Conservation (phyloP, 2,329 filamentous ascomycete genomes). For the Penicillium vulpinum region DNA sequence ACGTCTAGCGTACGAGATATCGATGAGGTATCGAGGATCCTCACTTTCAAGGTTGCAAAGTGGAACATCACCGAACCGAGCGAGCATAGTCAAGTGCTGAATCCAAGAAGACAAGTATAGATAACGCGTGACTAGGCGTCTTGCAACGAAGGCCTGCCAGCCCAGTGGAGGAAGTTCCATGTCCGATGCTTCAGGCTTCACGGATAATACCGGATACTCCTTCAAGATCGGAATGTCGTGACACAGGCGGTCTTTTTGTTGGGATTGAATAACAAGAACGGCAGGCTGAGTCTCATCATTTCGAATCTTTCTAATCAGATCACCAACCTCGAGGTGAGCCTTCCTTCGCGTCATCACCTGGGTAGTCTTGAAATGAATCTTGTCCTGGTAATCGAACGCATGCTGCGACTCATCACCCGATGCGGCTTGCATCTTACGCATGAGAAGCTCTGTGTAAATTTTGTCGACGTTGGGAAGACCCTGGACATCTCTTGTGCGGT, state of each 20-base stretch:
- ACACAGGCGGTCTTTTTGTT: conserved; percentile 74
- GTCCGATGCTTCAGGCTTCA: conserved; percentile 80
- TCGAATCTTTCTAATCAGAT: conserved; percentile 84
- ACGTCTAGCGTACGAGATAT: conserved; percentile 88
- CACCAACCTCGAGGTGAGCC: conserved; percentile 81
- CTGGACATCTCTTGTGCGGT: conserved; percentile 75
- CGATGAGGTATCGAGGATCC: conserved; percentile 91
- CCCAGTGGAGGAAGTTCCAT: conserved; percentile 86
- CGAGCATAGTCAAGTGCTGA: conserved; percentile 79
- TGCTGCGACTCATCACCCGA: conserved; percentile 72
- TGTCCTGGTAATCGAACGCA: conserved; percentile 83
- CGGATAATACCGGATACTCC: conserved; percentile 78
- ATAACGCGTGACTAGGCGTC: conserved; percentile 83
- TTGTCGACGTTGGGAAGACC: conserved; percentile 88
- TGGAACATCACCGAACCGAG: conserved; percentile 89
- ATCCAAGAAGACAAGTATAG: conserved; percentile 93
- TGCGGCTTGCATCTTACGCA: conserved; percentile 62
- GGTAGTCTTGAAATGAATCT: conserved; percentile 78
- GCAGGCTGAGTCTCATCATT: conserved; percentile 79
- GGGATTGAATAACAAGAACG: conserved; percentile 87
- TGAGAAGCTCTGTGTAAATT: conserved; percentile 77
- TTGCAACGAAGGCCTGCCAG: conserved; percentile 88
- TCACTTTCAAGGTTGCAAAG: conserved; percentile 94
- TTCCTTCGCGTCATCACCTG: conserved; percentile 89
- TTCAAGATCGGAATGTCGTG: conserved; percentile 82